Base-by-base conservation (phyloP, 257 asterid species). In the Scutellaria baicalensis region DNA sequence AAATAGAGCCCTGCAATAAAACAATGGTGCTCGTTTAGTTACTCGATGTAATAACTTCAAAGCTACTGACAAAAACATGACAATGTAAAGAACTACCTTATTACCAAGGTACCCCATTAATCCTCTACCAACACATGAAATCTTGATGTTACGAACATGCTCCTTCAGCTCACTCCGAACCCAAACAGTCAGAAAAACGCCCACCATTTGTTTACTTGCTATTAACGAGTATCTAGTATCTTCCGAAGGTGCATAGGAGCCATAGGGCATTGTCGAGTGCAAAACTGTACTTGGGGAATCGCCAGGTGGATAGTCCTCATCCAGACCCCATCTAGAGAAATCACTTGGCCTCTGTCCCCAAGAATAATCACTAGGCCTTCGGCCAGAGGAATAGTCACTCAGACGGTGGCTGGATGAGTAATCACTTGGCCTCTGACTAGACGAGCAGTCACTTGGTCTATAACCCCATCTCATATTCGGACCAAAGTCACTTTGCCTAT, bases 51-150 rank as follows among this genome's bases (percentile, higher is more conserved):
- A 20, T 8, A 58, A 58, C 49, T 21, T 36, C 17, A 48, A 40
- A 21, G 31, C 18, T 10, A 16, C 27, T 23, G 21, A 2, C 2
- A 9, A 64, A 23, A 8, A 39, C 43, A 17, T 44, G 20, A 3
- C 12, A 13, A 18, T 43, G 23, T 9, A 12, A 52, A 23, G 3
- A 38, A 58, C 55, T 89, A 92, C 98, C 98, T 92, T 92, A 72
- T 92, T 92, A 47, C 98, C 97, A 16, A 92, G 97, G 78, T 92
- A 92, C 8, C 98, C 98, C 98, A 89, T 92, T 75, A 92, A 59
- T 63, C 98, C 98, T 80, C 98, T 73, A 20, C 98, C 98, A 57
- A 92, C 91, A 71, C 96, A 90, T 0, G 97, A 89, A 45, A 92
- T 80, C 86, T 92, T 92, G 72, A 92, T 85, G 79, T 92, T 92